These are phyloP conservation scores for Acanthamoeba triangularis DNA, from an alignment of 208 protist genomes.

Conservation along the genomic window DNA sequence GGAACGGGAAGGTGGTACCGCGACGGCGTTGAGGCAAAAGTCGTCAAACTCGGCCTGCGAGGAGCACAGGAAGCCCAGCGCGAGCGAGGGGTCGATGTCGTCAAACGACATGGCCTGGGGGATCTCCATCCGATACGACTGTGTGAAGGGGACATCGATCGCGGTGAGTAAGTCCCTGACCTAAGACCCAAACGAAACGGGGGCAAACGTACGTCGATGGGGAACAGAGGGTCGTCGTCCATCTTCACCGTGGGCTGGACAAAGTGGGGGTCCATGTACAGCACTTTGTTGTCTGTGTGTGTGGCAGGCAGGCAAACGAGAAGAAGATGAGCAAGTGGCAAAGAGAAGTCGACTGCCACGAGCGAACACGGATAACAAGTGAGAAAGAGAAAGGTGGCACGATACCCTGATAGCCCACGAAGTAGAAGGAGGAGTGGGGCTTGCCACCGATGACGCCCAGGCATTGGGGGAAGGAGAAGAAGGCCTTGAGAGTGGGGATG, in stretches of 20 bases:
- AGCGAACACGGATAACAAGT: not conserved
- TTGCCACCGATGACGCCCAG: slow-evolving; percentile 85
- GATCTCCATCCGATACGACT: slow-evolving; percentile 51
- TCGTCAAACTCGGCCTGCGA: slow-evolving; percentile 62
- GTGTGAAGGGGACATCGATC: not conserved
- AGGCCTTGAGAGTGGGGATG: slow-evolving; percentile 39
- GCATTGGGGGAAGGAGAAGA: slow-evolving; percentile 76
- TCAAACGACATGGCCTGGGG: slow-evolving; percentile 52
- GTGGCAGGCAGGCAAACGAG: not conserved
- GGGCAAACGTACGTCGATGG: slow-evolving; percentile 34
- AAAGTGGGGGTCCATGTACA: slow-evolving; percentile 75
- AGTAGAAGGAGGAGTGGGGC: slow-evolving; percentile 82
- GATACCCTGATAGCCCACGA: slow-evolving; percentile 82
- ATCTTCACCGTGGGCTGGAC: slow-evolving; percentile 11
- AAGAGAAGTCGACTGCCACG: not conserved
- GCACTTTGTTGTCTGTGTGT: slow-evolving; percentile 14
- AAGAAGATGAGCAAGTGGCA: not conserved
- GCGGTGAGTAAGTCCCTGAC: no score
- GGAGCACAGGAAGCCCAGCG: slow-evolving; percentile 57
- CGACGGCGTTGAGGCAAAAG: not conserved
- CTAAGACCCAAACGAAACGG: no score
- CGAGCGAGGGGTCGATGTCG: slow-evolving; percentile 70
- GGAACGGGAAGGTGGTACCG: not conserved
- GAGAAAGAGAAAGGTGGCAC: not conserved
- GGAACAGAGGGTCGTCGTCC: not conserved